Percentiles rank a stretch among this genome's conserved stretches.
Conservation (phyloP, 2,329 filamentous ascomycete genomes). For the Epichloe bromicola region DNA sequence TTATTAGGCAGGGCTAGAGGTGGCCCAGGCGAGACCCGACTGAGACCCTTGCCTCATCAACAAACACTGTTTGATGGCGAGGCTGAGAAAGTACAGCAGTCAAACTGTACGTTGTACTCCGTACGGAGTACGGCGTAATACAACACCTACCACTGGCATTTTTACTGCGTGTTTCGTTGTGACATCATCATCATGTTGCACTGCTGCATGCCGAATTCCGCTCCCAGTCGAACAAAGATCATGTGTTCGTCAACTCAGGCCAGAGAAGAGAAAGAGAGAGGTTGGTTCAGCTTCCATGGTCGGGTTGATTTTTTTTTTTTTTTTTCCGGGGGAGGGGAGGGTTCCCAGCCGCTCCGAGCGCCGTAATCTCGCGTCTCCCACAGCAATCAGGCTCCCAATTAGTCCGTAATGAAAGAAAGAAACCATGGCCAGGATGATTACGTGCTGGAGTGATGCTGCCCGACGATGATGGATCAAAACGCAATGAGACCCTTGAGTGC, state of each 20-base stretch:
- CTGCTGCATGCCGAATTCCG: background rate
- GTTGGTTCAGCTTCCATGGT: background rate
- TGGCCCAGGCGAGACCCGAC: background rate
- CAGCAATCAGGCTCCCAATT: background rate
- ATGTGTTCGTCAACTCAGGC: background rate
- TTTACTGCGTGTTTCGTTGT: background rate
- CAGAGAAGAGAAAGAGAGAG: background rate
- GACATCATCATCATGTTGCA: background rate
- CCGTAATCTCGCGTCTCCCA: background rate
- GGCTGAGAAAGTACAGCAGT: background rate
- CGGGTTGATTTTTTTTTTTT: background rate
- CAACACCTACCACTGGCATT: background rate
- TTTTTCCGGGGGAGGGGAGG: background rate
- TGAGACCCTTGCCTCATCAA: constrained; percentile 13
- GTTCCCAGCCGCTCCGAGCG: background rate
- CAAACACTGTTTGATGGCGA: constrained; percentile 7
- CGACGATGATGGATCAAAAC: constrained; percentile 10
- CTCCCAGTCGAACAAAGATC: background rate
- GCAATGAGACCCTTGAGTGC: constrained; percentile 4
- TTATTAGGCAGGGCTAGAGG: background rate
- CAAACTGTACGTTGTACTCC: background rate
- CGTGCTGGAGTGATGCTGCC: constrained; percentile 9
- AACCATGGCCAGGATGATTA: background rate
- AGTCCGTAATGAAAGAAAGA: background rate
- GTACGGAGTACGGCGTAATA: background rate